Conservation (phyloP, 805 yeast genomes). For the Yarrowia yakushimensis region DNA sequence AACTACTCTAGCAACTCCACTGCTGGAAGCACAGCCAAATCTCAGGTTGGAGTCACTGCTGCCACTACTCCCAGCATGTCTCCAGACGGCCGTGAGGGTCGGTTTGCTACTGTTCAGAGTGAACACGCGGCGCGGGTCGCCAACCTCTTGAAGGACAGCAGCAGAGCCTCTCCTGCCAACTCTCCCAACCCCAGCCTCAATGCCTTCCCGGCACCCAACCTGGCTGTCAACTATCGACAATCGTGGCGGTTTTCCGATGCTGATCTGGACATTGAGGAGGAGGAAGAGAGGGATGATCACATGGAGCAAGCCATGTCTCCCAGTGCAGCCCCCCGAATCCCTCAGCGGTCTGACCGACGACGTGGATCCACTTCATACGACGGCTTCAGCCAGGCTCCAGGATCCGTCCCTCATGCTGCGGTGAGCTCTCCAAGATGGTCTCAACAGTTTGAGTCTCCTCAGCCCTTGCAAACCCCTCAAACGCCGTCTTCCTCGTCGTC, state of each 20-base stretch:
- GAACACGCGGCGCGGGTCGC: slow-evolving; percentile 22
- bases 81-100: neutral
- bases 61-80: slow-evolving; percentile 22
- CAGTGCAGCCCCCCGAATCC: neutral
- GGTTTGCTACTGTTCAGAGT: slow-evolving; percentile 3
- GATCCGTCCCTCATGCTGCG: neutral
- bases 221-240: neutral
- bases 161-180: neutral
- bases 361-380: slow-evolving; percentile 6
- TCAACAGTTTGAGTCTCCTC: slow-evolving; percentile 14
- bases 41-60: slow-evolving; percentile 8
- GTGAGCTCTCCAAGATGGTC: neutral
- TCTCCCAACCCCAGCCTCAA: slow-evolving; percentile 1
- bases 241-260: slow-evolving; percentile 16
- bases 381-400: neutral
- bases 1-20: slow-evolving; percentile 15
- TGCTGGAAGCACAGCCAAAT: slow-evolving; percentile 3
- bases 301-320: neutral
- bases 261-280: slow-evolving; percentile 12
- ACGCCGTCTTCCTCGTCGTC: slow-evolving; percentile 7
- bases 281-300: slow-evolving; percentile 2
- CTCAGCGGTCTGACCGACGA: slow-evolving; percentile 12
- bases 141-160: slow-evolving; percentile 2
- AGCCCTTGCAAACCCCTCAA: slow-evolving; percentile 3
- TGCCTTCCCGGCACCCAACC: slow-evolving; percentile 7